A percentile compares a stretch with the other conserved stretches of the same genome.
These are phyloP conservation scores for Whalleya microplaca DNA, from an alignment of 2,329 filamentous ascomycete species.

Conservation along the genomic window DNA sequence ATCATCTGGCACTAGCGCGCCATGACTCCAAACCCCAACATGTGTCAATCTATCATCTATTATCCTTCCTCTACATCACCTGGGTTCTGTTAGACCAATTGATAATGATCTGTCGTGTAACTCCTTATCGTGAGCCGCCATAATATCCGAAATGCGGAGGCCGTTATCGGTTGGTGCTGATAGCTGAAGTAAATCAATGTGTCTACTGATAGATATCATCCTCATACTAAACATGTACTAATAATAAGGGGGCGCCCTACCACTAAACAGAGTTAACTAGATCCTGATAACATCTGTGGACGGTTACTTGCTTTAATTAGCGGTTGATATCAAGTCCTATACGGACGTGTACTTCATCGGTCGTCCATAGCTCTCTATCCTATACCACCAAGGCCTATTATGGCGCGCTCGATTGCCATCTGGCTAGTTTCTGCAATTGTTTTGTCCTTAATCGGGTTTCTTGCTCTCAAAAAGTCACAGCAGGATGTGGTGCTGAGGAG, in stretches of 20 bases:
- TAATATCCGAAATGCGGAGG: conserved; percentile 26
- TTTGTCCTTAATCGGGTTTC: conserved; percentile 27
- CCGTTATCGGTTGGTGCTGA: conserved; percentile 24
- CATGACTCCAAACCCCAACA: conserved; percentile 8
- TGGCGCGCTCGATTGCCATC: conserved; percentile 14
- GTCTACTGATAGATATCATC: background rate
- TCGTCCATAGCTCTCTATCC: background rate
- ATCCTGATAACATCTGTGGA: conserved; percentile 2
- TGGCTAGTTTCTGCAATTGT: conserved; percentile 27
- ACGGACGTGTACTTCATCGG: background rate
- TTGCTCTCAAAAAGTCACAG: conserved; percentile 18
- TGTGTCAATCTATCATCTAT: conserved; percentile 8
- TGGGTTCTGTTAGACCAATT: conserved; percentile 14
- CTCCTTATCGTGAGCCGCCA: conserved; percentile 18
- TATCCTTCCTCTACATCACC: conserved; percentile 5
- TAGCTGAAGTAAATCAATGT: conserved; percentile 1
- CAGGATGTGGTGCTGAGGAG: conserved; percentile 25
- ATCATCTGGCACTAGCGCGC: conserved; percentile 24
- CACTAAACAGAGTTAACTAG: background rate
- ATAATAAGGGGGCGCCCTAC: conserved; percentile 8
- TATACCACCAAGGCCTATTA: conserved; percentile 6
- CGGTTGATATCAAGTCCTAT: background rate
- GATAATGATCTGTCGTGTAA: conserved; percentile 17
- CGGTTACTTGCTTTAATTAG: background rate
- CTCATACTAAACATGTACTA: conserved; percentile 4